Evolutionary conservation across 768 basidiomycete species (phyloP), one percentile per base, ranked within the genome.

Genomic region (Melanogaster broomeanus): DNA sequence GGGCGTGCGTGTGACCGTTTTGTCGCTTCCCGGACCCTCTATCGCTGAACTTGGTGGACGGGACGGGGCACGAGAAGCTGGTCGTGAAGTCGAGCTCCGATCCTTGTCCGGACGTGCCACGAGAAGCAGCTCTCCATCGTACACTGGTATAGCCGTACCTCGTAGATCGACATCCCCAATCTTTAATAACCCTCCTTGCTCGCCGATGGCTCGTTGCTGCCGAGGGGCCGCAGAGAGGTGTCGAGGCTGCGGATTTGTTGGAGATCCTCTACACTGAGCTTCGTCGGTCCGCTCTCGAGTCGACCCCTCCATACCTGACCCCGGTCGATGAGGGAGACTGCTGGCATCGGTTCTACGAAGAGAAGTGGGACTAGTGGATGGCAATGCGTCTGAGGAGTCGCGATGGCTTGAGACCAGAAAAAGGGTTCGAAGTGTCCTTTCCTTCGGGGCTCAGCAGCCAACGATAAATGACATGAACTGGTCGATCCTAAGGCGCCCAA

Each of bases 391-490:
- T 70, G 67, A 0, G 74, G 61, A 34, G 73, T 65, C 3, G 72
- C 65, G 22, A 65, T 60, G 12, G 74, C 54, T 39, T 78, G 77
- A 5, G 76, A 72, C 88, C 88, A 92, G 68, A 85, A 90, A 57
- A 85, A 81, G 0, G 88, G 87, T 56, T 90, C 88, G 49, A 88
- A 91, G 2, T 86, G 68, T 8, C 87, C 87, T 63, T 79, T 84
- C n/a, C 84, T 76, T 19, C 84, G 79, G 7, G 88, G 83, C 59
- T 93, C 90, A 15, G 85, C 82, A 34, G 87, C 82, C 30, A 90
- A 66, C 2, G 90, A 92, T 18, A 90, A 73, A 0, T n/a, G 86
- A 82, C 80, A 85, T 87, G 60, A 90, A 91, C 53, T 88, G 87
- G 22, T 88, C 88, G 53, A 87, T 71, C 8, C 87, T 90, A 56